A percentile compares a stretch with the other conserved stretches of the same genome.
Conservation (phyloP, 139 green algal genomes). For the Chlamydomonas schloesseri region DNA sequence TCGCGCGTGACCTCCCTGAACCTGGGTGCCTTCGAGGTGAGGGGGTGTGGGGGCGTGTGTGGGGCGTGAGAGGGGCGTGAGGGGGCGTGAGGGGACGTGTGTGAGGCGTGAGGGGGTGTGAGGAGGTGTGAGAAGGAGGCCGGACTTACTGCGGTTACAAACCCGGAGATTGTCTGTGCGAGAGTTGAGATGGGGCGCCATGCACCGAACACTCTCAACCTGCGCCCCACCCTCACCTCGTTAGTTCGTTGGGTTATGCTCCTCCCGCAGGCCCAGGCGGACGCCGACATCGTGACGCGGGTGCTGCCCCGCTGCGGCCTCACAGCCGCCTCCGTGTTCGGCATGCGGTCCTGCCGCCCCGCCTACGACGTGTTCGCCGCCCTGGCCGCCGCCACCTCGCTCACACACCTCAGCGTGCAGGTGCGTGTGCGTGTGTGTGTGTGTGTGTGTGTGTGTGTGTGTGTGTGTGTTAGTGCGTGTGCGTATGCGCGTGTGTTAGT, state of each 20-base stretch:
- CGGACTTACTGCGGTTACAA: too few species aligned
- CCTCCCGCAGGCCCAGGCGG: not conserved
- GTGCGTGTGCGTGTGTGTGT: not conserved
- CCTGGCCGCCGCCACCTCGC: not conserved
- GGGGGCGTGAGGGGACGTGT: too few species aligned
- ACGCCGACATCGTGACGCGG: slow-evolving; percentile 23
- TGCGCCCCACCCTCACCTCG: too few species aligned
- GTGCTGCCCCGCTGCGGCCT: slow-evolving; percentile 12
- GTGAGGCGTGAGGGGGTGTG: too few species aligned
- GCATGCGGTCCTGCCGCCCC: slow-evolving; percentile 4
- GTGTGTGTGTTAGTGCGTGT: too few species aligned
- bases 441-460: not conserved
- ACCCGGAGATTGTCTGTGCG: too few species aligned
- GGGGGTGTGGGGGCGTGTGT: not conserved
- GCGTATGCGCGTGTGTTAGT: too few species aligned
- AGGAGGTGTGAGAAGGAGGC: too few species aligned
- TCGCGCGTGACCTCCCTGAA: slow-evolving; percentile 8
- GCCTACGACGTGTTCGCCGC: slow-evolving; percentile 29
- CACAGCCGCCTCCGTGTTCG: slow-evolving; percentile 9
- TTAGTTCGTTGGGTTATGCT: too few species aligned
- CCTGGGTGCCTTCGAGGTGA: slow-evolving; percentile 32
- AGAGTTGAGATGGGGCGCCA: not conserved
- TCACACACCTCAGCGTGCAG: slow-evolving; percentile 6
- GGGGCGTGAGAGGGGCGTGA: too few species aligned
- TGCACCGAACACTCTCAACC: too few species aligned